Evolutionary conservation across 805 yeast genomes (phyloP).

Genomic region (Kluyveromyces wickerhamii): DNA sequence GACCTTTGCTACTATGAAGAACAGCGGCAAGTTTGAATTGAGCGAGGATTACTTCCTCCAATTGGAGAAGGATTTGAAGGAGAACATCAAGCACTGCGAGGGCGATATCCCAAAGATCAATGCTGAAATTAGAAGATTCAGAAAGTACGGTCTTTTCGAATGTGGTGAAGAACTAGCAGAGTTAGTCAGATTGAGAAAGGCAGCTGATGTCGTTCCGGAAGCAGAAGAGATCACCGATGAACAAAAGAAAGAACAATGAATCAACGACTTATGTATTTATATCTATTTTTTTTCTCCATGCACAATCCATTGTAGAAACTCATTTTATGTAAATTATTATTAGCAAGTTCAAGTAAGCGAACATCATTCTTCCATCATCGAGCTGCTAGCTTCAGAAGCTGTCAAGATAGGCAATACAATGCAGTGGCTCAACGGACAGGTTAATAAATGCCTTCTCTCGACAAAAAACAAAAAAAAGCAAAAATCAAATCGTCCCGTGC

Average conservation of each 20-base stretch:
- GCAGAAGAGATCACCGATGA: constrained; percentile 8
- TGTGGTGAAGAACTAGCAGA: constrained; percentile 32
- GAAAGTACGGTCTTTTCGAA: constrained; percentile 57
- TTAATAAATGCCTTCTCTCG: no score
- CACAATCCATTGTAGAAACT: no score
- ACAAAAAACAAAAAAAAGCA: no score
- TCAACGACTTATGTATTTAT: background rate
- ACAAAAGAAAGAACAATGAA: constrained; percentile 13
- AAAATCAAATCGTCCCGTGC: constrained; percentile 38
- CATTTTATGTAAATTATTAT: no score
- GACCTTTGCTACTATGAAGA: constrained; percentile 34
- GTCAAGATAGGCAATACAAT: no score
- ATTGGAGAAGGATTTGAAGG: constrained; percentile 43
- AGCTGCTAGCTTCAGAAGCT: no score
- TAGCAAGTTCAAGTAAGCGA: no score
- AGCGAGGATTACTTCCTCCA: constrained; percentile 47
- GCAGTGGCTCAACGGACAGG: no score
- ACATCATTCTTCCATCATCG: no score
- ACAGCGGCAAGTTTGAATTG: constrained; percentile 42
- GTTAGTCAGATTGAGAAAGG: constrained; percentile 23
- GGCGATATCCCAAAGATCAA: constrained; percentile 32
- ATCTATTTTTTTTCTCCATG: no score
- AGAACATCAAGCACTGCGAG: constrained; percentile 27
- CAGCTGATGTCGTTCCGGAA: constrained; percentile 11
- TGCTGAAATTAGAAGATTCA: constrained; percentile 48